Percentiles rank a stretch among this genome's conserved stretches.
Evolutionary conservation across 2,329 filamentous ascomycete genomes (phyloP).

Genomic region (Ascochyta rabiei): DNA sequence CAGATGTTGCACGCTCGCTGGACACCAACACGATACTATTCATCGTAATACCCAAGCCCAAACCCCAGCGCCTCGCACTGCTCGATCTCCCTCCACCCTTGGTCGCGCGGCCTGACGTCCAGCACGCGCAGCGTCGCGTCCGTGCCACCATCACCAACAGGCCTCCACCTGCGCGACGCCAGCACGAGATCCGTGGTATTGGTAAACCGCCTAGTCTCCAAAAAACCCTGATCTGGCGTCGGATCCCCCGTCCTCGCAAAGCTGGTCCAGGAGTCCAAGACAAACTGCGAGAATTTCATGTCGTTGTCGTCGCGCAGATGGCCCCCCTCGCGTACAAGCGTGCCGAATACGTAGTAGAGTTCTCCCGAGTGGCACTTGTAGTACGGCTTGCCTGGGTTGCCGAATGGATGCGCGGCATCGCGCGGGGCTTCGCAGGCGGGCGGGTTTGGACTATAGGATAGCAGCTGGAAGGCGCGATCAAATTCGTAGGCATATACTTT

Average conservation of each 20-base stretch:
- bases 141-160: neutral
- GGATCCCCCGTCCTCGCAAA: constrained; percentile 41
- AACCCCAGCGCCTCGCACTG: constrained; percentile 36
- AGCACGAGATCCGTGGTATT: neutral
- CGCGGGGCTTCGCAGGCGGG: constrained; percentile 45
- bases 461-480: constrained; percentile 39
- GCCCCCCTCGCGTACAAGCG: constrained; percentile 43
- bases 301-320: constrained; percentile 38
- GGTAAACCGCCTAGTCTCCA: constrained; percentile 31
- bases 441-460: constrained; percentile 36
- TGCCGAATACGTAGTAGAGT: constrained; percentile 41
- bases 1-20: too few relatives aligned
- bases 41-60: constrained; percentile 32
- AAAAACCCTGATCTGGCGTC: constrained; percentile 25
- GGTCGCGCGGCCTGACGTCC: constrained; percentile 29
- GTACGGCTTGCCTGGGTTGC: constrained; percentile 32
- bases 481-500: constrained; percentile 40
- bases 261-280: constrained; percentile 41
- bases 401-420: constrained; percentile 30
- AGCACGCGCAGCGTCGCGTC: constrained; percentile 27
- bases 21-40: neutral
- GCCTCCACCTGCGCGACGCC: neutral
- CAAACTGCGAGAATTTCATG: constrained; percentile 39
- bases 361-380: constrained; percentile 42
- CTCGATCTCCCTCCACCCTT: constrained; percentile 30